Base-by-base conservation (phyloP, 306 rosid genomes). In the Dryas drummondii region DNA sequence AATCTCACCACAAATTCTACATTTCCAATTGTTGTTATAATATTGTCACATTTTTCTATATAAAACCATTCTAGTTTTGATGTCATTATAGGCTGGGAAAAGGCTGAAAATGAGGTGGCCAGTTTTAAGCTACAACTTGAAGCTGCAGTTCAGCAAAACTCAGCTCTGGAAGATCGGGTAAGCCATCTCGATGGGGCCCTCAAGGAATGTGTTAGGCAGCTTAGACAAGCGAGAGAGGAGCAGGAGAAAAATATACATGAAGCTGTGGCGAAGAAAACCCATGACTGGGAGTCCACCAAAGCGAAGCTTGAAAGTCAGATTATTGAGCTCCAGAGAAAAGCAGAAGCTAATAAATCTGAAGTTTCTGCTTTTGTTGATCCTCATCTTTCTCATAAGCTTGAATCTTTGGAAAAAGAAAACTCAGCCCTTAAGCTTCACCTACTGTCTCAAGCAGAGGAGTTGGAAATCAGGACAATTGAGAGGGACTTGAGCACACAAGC, bases 181-280 rank as follows among this genome's bases (percentile, higher is more conserved):
- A 75, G 86, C 37, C 99, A 92, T 88, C 92, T 96, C 66, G 98
- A 96, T 76, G 96, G 93, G 67, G 99, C 99, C 49, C 93, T 96
- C 49, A 96, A 88, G 84, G 99, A 96, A 83, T 93, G 97, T 58
- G 99, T 96, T 72, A 87, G 97, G 79, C 98, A 96, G 87, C 87
- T 92, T 66, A 90, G 99, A 80, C 97, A 88, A 80, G 88, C 93
- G 58, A 90, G 97, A 81, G 98, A 96, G 45, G 96, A 90, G 72
- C 96, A 89, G 69, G 98, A 90, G 76, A 86, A 85, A 63, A 88
- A 81, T 72, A 77, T 90, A 51, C 70, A 77, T 57, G 97, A 84
- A 27, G 92, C 91, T n/a, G 82, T 92, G 52, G 74, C 73, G 17
- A 77, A 76, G 66, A 90, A 88, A 84, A 84, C 90, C 72, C 70